Evolutionary conservation across 495 filamentous ascomycete species (phyloP).

Genomic region (Cercophora sp.): DNA sequence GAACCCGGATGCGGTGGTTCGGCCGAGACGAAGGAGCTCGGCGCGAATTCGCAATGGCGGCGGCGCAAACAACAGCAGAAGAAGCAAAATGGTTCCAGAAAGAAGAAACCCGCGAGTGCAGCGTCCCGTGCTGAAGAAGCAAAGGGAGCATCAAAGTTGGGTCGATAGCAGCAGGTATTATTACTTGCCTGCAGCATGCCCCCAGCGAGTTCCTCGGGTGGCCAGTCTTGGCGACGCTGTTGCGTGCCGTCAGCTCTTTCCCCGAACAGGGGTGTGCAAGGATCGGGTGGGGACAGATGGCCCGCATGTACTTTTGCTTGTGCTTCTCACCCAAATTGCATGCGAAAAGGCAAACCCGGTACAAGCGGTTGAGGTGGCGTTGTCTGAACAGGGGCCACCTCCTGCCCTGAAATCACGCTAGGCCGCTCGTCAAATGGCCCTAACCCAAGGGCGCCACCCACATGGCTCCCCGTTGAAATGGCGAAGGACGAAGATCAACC

Average conservation of each 20-base stretch:
- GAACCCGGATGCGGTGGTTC: too few relatives aligned
- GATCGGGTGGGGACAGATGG: too few relatives aligned
- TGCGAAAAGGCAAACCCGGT: constrained; percentile 6
- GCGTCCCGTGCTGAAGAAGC: constrained; percentile 4
- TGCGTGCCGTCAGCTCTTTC: constrained; percentile 3
- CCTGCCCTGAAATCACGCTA: neutral
- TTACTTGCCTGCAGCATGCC: constrained; percentile 12
- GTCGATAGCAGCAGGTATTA: constrained; percentile 11
- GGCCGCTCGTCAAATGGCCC: neutral
- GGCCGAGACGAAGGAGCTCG: neutral
- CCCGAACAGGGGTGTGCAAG: neutral
- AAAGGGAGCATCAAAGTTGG: constrained; percentile 2
- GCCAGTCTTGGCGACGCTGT: constrained; percentile 8
- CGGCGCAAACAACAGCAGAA: neutral
- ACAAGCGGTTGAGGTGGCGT: neutral
- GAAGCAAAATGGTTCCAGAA: constrained; percentile 9
- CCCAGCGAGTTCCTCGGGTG: constrained; percentile 4
- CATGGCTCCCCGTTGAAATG: constrained; percentile 7
- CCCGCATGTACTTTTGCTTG: constrained; percentile 1
- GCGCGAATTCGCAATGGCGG: neutral
- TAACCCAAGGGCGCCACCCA: neutral
- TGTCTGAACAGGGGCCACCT: neutral
- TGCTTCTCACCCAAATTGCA: constrained; percentile 12
- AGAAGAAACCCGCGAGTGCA: constrained; percentile 4
- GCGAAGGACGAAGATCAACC: neutral